These are phyloP conservation scores for Pelargonium nanum DNA, from an alignment of 345 rosid genomes.

Conservation along the genomic window DNA sequence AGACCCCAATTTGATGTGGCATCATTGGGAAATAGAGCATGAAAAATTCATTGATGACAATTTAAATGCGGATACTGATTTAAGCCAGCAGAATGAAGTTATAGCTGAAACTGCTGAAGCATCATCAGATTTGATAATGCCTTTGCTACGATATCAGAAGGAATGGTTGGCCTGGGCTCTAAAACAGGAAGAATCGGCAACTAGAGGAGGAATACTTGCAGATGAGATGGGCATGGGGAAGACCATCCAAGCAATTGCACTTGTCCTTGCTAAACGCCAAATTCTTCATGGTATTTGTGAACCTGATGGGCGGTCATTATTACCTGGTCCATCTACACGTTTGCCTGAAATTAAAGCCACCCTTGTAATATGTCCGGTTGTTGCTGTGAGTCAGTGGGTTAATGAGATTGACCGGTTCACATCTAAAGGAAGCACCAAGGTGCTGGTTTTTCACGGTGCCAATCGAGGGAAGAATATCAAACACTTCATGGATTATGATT, in stretches of 20 bases:
- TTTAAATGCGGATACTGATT: constrained; percentile 36
- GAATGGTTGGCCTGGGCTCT: constrained; percentile 93
- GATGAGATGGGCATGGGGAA: constrained; percentile 99
- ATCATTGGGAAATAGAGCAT: constrained; percentile 58
- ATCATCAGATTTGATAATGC: constrained; percentile 56
- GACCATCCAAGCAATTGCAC: constrained; percentile 91
- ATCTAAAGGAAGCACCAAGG: constrained; percentile 61
- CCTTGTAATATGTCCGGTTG: constrained; percentile 87
- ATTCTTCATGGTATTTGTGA: constrained; percentile 12
- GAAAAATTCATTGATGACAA: constrained; percentile 57
- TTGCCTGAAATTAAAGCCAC: constrained; percentile 35
- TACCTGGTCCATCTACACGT: constrained; percentile 25
- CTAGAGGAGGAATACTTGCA: constrained; percentile 85
- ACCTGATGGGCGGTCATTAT: constrained; percentile 7
- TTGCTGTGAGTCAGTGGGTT: constrained; percentile 92
- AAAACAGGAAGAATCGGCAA: constrained; percentile 63
- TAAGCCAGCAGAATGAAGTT: constrained; percentile 41
- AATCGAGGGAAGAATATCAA: constrained; percentile 45
- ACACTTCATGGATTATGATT: constrained; percentile 58
- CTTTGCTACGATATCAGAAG: constrained; percentile 80
- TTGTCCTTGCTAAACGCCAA: constrained; percentile 71
- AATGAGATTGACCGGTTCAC: constrained; percentile 72
- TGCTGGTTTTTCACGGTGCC: constrained; percentile 71
- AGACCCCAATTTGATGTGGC: constrained; percentile 45
- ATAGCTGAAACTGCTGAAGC: constrained; percentile 49